Conservation (phyloP, 164 flowering plant genomes). For the Protea cynaroides region DNA sequence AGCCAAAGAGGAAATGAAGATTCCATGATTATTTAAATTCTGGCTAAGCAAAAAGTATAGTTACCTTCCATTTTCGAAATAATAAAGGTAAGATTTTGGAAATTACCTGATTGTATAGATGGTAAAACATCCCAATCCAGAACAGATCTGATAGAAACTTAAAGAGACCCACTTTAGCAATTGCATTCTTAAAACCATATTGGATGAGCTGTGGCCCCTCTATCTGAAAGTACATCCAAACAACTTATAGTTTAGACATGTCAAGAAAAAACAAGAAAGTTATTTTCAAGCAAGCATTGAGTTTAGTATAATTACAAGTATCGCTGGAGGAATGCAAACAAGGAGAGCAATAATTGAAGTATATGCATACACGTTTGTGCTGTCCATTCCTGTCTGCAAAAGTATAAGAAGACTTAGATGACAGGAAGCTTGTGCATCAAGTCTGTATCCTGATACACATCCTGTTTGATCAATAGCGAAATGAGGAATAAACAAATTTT, state of each 20-base stretch:
- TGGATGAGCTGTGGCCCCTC: slow-evolving; percentile 61
- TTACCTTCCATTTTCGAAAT: background rate
- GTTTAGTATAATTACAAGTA: slow-evolving; percentile 33
- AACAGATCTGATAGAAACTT: slow-evolving; percentile 58
- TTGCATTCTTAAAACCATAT: slow-evolving; percentile 54
- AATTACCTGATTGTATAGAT: slow-evolving; percentile 59
- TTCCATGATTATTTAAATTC: too few species aligned
- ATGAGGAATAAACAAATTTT: background rate
- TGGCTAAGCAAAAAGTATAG: too few species aligned
- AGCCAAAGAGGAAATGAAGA: too few species aligned
- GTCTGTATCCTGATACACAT: background rate
- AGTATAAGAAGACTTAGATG: background rate
- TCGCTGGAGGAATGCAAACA: slow-evolving; percentile 58
- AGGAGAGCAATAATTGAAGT: slow-evolving; percentile 53
- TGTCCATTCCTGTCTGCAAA: slow-evolving; percentile 62
- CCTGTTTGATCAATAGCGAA: background rate
- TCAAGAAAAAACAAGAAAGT: background rate
- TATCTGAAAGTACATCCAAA: slow-evolving; percentile 29
- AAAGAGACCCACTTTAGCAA: slow-evolving; percentile 48
- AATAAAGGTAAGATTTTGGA: background rate
- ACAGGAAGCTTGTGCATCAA: background rate
- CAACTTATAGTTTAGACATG: slow-evolving; percentile 1
- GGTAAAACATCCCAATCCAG: slow-evolving; percentile 68
- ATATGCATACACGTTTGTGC: slow-evolving; percentile 63
- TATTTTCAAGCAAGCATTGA: background rate